phyloP scores from a whole-genome alignment of 768 basidiomycete genomes.

The Punctularia strigosozonata region DNA sequence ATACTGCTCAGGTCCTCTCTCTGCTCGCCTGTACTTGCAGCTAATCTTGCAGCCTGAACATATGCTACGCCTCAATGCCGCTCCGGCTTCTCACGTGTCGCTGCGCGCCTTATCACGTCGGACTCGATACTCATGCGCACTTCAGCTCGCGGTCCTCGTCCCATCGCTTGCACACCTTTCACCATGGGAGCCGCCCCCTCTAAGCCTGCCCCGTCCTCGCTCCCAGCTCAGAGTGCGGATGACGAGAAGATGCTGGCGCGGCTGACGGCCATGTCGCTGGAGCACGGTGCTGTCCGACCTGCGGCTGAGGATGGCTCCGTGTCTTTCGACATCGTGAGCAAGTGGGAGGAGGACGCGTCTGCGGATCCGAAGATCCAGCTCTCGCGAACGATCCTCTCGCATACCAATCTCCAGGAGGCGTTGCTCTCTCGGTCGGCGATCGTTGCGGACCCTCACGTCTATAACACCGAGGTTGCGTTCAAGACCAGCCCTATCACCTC shows the following conservation, averaged over 20 bases:
- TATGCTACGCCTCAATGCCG: too few species aligned
- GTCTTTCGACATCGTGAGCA: slow-evolving; percentile 39
- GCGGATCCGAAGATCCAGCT: slow-evolving; percentile 53
- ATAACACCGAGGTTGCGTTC: slow-evolving; percentile 72
- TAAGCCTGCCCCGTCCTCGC: slow-evolving; percentile 13
- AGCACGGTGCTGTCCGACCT: too few species aligned
- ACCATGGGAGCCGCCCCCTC: slow-evolving; percentile 25
- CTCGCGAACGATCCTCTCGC: slow-evolving; percentile 65
- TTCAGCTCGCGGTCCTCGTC: too few species aligned
- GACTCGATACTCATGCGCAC: too few species aligned
- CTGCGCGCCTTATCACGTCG: too few species aligned
- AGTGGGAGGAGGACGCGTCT: slow-evolving; percentile 55
- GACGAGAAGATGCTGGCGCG: too few species aligned
- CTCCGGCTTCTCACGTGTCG: too few species aligned
- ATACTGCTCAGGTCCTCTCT: too few species aligned
- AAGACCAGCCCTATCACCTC: slow-evolving; percentile 77
- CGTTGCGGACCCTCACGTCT: slow-evolving; percentile 63
- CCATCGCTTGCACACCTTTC: slow-evolving; percentile 3
- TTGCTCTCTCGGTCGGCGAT: slow-evolving; percentile 51
- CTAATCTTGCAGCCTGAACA: too few species aligned
- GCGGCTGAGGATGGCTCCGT: slow-evolving; percentile 51
- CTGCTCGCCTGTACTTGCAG: too few species aligned
- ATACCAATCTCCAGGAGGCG: slow-evolving; percentile 51
- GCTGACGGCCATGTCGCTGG: too few species aligned
- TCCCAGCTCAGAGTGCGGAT: slow-evolving; percentile 3